Base-by-base conservation (phyloP, 2,329 filamentous ascomycete genomes). In the Fusarium sp. region DNA sequence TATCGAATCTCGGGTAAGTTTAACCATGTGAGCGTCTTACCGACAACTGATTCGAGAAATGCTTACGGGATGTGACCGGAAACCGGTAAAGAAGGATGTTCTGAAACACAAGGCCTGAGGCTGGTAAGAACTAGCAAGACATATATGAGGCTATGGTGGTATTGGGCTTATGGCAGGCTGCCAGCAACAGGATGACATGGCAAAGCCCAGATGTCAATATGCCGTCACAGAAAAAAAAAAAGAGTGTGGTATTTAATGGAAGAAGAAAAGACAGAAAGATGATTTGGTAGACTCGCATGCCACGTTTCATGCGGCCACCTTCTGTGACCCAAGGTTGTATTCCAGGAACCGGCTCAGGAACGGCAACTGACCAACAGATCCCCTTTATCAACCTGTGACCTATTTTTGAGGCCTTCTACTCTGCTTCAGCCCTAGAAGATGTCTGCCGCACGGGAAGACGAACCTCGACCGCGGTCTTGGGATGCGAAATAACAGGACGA, bases 251-350 rank as follows among this genome's bases (percentile, higher is more conserved):
- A 37, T 63, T 41, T 56, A 13, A 30, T 11, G 49, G n/a, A 23
- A 62, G 48, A 17, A 49, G 23, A 23, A 23, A 37, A 18, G 56
- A 41, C 41, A 54, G 27, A 20, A 67, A 32, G 15, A 26, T 53
- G 44, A 62, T 67, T 66, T 59, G 56, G 37, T n/a, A 23, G 48
- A 58, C 40, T 35, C 38, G 35, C 54, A 66, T 71, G 62, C 73
- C 68, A 72, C 56, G 69, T 72, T 72, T 68, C 61, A 71, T 69
- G 69, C 68, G 64, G 63, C 68, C 73, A 56, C 30, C 64, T 59
- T 64, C 64, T 67, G 73, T 42, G 57, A 30, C 68, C 70, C 42
- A 45, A 33, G 63, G 48, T 44, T 45, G 48, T 42, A 40, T 49
- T 40, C 35, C 40, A 68, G 49, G 56, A 56, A 68, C 44, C 35